phyloP scores from a whole-genome alignment of 768 basidiomycete species.

The Cystobasidium onofrii region DNA sequence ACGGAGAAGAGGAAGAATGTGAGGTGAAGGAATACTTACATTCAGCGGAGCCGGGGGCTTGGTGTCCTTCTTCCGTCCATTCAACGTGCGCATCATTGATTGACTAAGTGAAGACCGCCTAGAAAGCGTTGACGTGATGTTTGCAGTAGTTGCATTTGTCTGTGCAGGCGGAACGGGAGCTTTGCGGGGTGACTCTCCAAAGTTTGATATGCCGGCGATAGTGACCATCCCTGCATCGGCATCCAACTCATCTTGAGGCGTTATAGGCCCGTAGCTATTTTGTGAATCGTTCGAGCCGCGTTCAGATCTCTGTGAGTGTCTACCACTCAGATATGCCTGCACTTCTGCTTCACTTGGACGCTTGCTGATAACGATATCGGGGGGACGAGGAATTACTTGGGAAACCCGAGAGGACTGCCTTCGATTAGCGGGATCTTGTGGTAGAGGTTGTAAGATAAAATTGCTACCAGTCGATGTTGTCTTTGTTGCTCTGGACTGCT shows the following conservation, averaged over 20 bases:
- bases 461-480: not conserved
- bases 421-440: not conserved
- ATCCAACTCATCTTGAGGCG: not conserved
- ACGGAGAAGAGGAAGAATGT: no score
- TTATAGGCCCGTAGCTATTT: slow-evolving; percentile 10
- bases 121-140: not conserved
- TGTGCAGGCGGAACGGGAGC: slow-evolving; percentile 15
- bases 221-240: not conserved
- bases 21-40: not conserved
- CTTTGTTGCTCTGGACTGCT: not conserved
- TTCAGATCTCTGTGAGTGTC: not conserved
- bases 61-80: not conserved
- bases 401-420: not conserved
- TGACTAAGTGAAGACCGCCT: slow-evolving; percentile 8
- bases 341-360: not conserved
- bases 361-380: not conserved
- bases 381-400: not conserved
- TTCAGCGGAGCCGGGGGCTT: not conserved
- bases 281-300: slow-evolving; percentile 24
- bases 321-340: not conserved
- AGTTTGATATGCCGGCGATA: not conserved
- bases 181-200: slow-evolving; percentile 14
- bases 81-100: slow-evolving; percentile 17
- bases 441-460: not conserved
- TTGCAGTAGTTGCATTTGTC: not conserved